A percentile compares a stretch with the other conserved stretches of the same genome.
These are phyloP conservation scores for Mrakia blollopis DNA, from an alignment of 768 basidiomycete species.

Conservation along the genomic window DNA sequence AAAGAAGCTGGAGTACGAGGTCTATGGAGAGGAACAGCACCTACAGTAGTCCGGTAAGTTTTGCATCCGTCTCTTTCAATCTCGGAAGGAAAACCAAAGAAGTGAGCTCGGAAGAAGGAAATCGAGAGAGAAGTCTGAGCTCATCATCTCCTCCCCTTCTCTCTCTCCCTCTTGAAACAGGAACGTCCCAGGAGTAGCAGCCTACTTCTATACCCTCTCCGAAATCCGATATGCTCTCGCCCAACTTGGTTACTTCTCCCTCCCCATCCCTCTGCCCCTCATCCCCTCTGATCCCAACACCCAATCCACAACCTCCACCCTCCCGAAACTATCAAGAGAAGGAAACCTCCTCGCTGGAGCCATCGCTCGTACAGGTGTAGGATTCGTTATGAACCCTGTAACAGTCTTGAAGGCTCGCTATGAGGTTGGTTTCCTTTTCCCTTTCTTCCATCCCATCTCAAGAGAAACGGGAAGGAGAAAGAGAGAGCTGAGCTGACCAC, in stretches of 20 bases:
- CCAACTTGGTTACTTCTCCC: slow-evolving; percentile 63
- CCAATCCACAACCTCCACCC: slow-evolving; percentile 35
- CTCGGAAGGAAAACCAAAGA: slow-evolving; percentile 9
- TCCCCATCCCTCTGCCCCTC: slow-evolving; percentile 16
- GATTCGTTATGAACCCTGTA: slow-evolving; percentile 81
- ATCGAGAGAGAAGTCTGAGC: background rate
- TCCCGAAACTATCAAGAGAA: slow-evolving; percentile 52
- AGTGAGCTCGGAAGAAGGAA: background rate
- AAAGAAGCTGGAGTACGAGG: slow-evolving; percentile 61
- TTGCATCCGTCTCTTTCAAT: background rate
- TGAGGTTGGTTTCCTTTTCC: slow-evolving; percentile 56
- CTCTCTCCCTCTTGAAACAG: slow-evolving; percentile 46
- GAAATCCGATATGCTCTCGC: slow-evolving; percentile 75
- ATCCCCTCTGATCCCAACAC: slow-evolving; percentile 27
- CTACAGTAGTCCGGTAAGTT: slow-evolving; percentile 64
- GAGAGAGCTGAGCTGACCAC: background rate
- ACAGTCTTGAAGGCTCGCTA: slow-evolving; percentile 87
- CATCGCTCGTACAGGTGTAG: slow-evolving; percentile 69
- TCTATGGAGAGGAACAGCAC: slow-evolving; percentile 81
- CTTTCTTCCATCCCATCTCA: no score
- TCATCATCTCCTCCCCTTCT: slow-evolving; percentile 6
- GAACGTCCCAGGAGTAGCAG: slow-evolving; percentile 86
- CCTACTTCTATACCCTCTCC: slow-evolving; percentile 83
- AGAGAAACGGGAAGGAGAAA: background rate
- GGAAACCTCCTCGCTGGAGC: slow-evolving; percentile 83